phyloP scores from a whole-genome alignment of 2,329 filamentous ascomycete species.

The Thielaviopsis populi region DNA sequence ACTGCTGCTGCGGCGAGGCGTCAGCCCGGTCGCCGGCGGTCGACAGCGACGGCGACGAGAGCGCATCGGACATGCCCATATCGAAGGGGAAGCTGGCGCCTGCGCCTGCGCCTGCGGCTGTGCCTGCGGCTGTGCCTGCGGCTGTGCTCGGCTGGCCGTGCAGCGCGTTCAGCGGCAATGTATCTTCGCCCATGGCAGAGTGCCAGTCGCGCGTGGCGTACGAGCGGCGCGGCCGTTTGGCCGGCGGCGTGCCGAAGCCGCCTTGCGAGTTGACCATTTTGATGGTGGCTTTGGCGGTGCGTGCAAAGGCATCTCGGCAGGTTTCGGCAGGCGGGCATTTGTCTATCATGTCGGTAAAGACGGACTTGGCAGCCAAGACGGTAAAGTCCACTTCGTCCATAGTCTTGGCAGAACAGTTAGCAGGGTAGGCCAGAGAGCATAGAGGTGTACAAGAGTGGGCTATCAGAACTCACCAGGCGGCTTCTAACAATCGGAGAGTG shows the following conservation, averaged over 20 bases:
- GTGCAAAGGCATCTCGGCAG: constrained; percentile 84
- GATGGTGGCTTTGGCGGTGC: constrained; percentile 88
- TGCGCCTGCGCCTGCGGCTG: too few relatives aligned
- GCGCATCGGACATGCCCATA: constrained; percentile 26
- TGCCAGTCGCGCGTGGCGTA: constrained; percentile 22
- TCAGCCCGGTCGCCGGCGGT: constrained; percentile 25
- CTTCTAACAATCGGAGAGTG: constrained; percentile 81
- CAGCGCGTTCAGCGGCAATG: constrained; percentile 16
- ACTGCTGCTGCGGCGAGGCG: constrained; percentile 23
- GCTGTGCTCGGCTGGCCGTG: constrained; percentile 3
- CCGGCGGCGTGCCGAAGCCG: constrained; percentile 46
- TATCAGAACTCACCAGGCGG: constrained; percentile 51
- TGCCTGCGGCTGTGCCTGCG: neutral
- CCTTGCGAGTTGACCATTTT: constrained; percentile 86
- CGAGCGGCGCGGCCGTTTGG: constrained; percentile 22
- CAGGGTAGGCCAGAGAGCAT: neutral
- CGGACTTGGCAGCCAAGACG: constrained; percentile 80
- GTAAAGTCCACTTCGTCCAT: constrained; percentile 98
- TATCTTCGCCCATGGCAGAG: constrained; percentile 20
- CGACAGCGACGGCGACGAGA: constrained; percentile 30
- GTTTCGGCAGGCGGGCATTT: constrained; percentile 92
- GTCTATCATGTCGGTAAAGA: constrained; percentile 78
- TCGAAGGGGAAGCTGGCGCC: constrained; percentile 23
- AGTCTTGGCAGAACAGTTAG: constrained; percentile 35
- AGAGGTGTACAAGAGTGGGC: neutral